Conservation (phyloP, 2,329 filamentous ascomycete genomes). For the Alternaria arborescens region DNA sequence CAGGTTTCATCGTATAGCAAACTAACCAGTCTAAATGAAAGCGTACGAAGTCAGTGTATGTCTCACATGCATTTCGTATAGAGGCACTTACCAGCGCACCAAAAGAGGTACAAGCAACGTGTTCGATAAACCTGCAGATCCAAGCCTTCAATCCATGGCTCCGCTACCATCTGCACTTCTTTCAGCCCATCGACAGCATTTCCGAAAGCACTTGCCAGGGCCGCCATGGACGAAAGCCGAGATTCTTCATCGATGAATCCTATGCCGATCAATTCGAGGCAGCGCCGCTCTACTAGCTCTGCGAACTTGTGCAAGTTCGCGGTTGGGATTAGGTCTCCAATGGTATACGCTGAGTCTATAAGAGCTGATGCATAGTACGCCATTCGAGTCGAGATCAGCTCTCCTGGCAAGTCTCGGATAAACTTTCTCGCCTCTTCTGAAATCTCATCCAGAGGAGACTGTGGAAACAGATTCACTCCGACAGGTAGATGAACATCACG, state of each 20-base stretch:
- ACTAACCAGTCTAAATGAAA: slow-evolving; percentile 12
- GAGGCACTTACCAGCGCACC: slow-evolving; percentile 8
- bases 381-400: slow-evolving; percentile 4
- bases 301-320: background rate
- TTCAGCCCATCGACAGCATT: slow-evolving; percentile 16
- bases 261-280: slow-evolving; percentile 4
- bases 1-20: slow-evolving; percentile 10
- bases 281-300: background rate
- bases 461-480: slow-evolving; percentile 12
- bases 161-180: background rate
- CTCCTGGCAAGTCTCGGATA: slow-evolving; percentile 8
- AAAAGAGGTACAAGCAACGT: slow-evolving; percentile 24
- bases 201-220: slow-evolving; percentile 12
- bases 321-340: slow-evolving; percentile 4
- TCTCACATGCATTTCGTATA: too few relatives aligned
- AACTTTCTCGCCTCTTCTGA: slow-evolving; percentile 10
- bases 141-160: slow-evolving; percentile 12
- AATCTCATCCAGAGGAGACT: slow-evolving; percentile 1
- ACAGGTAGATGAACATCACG: slow-evolving; percentile 16
- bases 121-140: slow-evolving; percentile 17
- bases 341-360: background rate
- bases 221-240: slow-evolving; percentile 11
- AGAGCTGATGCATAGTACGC: slow-evolving; percentile 7
- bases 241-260: slow-evolving; percentile 14
- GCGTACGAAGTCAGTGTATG: too few relatives aligned